These are phyloP conservation scores for Colletotrichum godetiae DNA, from an alignment of 2,329 filamentous ascomycete genomes.

Conservation along the genomic window DNA sequence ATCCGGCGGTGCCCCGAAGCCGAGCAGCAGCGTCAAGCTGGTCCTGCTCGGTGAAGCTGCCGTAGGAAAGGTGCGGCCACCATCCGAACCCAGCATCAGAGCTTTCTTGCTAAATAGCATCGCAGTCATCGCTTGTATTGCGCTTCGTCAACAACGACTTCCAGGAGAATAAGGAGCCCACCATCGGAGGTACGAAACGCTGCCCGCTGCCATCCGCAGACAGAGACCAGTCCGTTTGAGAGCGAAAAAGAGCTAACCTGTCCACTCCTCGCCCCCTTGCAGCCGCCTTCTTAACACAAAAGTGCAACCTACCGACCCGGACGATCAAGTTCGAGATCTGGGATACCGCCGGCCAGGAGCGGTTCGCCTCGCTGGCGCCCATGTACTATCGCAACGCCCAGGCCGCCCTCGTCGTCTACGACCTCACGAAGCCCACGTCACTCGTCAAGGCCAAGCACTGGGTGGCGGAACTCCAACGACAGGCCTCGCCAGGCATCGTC, in stretches of 20 bases:
- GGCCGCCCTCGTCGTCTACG: conserved; percentile 97
- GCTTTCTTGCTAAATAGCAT: conserved; percentile 35
- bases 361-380: conserved; percentile 93
- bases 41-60: conserved; percentile 97
- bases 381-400: conserved; percentile 99
- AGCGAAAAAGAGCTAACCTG: conserved; percentile 21
- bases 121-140: conserved; percentile 92
- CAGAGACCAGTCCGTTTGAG: background rate
- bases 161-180: conserved; percentile 99
- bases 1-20: conserved; percentile 79
- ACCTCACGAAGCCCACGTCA: conserved; percentile 95
- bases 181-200: conserved; percentile 84
- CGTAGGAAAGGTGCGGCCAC: conserved; percentile 86
- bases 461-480: conserved; percentile 96
- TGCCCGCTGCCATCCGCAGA: background rate
- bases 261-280: conserved; percentile 30
- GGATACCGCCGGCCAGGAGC: conserved; percentile 98
- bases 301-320: conserved; percentile 93
- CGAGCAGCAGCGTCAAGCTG: conserved; percentile 99
- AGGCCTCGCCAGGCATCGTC: conserved; percentile 95
- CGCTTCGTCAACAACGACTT: conserved; percentile 99
- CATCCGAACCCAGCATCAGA: background rate
- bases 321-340: conserved; percentile 97
- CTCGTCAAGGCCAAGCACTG: conserved; percentile 98
- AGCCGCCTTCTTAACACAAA: conserved; percentile 99